Conservation (phyloP, 768 basidiomycete genomes). For the Hericium coralloides region DNA sequence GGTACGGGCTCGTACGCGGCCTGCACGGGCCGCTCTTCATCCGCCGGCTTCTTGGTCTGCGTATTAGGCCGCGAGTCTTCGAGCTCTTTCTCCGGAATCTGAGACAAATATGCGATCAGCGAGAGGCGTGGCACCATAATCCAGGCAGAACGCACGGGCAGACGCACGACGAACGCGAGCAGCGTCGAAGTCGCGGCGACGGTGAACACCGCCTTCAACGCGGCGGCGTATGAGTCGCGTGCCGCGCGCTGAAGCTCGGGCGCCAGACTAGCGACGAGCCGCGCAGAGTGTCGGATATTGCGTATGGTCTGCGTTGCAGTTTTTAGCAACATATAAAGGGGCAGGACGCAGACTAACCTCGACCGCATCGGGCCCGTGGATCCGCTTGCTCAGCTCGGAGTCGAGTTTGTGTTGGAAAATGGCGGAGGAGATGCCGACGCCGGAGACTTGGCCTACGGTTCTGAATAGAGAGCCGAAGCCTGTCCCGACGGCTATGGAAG, state of each 20-base stretch:
- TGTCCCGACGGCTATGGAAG: constrained; percentile 57
- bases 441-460: constrained; percentile 63
- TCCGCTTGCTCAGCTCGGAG: constrained; percentile 40
- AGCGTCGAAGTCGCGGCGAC: constrained; percentile 49
- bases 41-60: not conserved
- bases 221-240: constrained; percentile 49
- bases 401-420: constrained; percentile 56
- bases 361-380: constrained; percentile 42
- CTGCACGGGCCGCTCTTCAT: not conserved
- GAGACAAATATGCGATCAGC: not conserved
- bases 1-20: too few relatives aligned
- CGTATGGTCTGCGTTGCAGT: constrained; percentile 37
- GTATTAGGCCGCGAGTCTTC: constrained; percentile 16
- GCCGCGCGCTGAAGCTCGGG: constrained; percentile 43
- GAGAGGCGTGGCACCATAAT: not conserved
- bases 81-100: constrained; percentile 36
- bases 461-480: constrained; percentile 63
- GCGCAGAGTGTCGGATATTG: constrained; percentile 52
- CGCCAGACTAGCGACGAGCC: constrained; percentile 42
- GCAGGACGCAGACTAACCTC: constrained; percentile 29
- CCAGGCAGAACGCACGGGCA: constrained; percentile 36
- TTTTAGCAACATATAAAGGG: not conserved
- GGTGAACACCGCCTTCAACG: constrained; percentile 53
- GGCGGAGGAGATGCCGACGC: constrained; percentile 59
- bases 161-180: constrained; percentile 47